A percentile compares a stretch with the other conserved stretches of the same genome.
Evolutionary conservation across 129 eudicot species (phyloP).

Genomic region (Flaveria linearis): DNA sequence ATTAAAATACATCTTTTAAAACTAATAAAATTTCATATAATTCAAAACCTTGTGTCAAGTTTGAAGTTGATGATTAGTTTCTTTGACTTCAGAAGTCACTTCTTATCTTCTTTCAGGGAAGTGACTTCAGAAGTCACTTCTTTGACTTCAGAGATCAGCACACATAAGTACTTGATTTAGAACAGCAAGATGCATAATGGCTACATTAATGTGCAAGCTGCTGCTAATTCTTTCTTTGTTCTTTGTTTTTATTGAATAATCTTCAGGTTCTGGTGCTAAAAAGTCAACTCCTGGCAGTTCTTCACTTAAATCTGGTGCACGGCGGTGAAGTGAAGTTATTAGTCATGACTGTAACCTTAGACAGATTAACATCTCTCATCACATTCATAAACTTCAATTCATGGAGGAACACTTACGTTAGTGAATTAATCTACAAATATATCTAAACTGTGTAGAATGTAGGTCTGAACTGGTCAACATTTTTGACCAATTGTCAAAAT

Average conservation of each 20-base stretch:
- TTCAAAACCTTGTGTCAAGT: background rate
- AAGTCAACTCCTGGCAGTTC: conserved; percentile 34
- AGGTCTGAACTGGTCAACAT: conserved; percentile 33
- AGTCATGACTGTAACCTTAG: conserved; percentile 24
- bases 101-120: conserved; percentile 4
- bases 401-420: conserved; percentile 27
- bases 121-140: conserved; percentile 19
- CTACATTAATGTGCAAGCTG: conserved; percentile 12
- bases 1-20: background rate
- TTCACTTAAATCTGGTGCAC: conserved; percentile 30
- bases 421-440: conserved; percentile 19
- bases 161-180: background rate
- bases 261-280: conserved; percentile 34
- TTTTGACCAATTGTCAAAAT: conserved; percentile 28
- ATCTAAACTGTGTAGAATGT: conserved; percentile 18
- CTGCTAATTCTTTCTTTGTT: conserved; percentile 4
- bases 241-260: conserved; percentile 14
- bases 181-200: background rate
- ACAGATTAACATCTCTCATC: conserved; percentile 17
- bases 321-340: conserved; percentile 27
- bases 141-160: conserved; percentile 7
- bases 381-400: conserved; percentile 1
- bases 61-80: conserved; percentile 2
- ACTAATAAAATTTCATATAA: background rate
- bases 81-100: conserved; percentile 22